phyloP scores from a whole-genome alignment of 2,329 filamentous ascomycete genomes.

The Cadophora sp. region DNA sequence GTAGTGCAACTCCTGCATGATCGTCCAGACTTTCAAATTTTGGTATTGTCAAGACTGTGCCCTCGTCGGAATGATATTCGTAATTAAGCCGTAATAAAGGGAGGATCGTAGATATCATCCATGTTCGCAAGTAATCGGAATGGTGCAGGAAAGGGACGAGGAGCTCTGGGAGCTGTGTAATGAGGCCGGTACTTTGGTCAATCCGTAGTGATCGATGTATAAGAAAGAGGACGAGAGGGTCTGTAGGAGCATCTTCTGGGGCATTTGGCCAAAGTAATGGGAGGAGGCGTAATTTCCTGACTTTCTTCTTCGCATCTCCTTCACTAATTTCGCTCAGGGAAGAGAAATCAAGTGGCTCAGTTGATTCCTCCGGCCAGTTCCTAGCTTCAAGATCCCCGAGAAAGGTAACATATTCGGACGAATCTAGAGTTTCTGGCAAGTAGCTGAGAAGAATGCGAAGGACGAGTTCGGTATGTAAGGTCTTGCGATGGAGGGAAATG shows the following conservation, averaged over 20 bases:
- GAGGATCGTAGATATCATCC: constrained; percentile 73
- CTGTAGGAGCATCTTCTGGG: constrained; percentile 55
- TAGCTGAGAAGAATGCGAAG: constrained; percentile 79
- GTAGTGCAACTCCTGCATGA: constrained; percentile 61
- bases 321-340: constrained; percentile 64
- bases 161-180: constrained; percentile 71
- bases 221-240: constrained; percentile 68
- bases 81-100: constrained; percentile 72
- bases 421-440: constrained; percentile 73
- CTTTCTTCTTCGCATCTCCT: constrained; percentile 68
- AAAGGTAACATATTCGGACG: constrained; percentile 67
- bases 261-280: constrained; percentile 60
- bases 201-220: constrained; percentile 72
- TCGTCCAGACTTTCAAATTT: constrained; percentile 69
- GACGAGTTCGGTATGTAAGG: constrained; percentile 68
- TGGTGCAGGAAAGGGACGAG: constrained; percentile 71
- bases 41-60: constrained; percentile 58
- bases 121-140: constrained; percentile 65
- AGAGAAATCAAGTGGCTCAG: constrained; percentile 58
- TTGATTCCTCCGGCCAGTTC: constrained; percentile 43
- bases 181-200: constrained; percentile 74
- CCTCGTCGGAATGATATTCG: constrained; percentile 66
- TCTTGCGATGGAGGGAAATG: constrained; percentile 59
- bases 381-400: constrained; percentile 58
- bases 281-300: constrained; percentile 67